These are phyloP conservation scores for Xylaria venustula DNA, from an alignment of 495 filamentous ascomycete species.

Conservation along the genomic window DNA sequence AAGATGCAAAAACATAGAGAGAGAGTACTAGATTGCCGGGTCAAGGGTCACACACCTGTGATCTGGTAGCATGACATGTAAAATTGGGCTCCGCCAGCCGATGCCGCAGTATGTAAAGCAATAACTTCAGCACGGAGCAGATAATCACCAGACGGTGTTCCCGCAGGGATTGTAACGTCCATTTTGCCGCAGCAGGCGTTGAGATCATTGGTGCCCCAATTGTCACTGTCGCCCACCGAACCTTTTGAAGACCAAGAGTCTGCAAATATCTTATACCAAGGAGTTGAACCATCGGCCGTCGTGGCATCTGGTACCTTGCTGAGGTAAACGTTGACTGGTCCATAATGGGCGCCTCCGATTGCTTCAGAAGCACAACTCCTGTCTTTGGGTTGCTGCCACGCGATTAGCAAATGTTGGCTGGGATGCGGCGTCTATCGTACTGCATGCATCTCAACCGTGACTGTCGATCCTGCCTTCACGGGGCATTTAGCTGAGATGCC, in stretches of 20 bases:
- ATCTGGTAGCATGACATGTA: constrained; percentile 43
- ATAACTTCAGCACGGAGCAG: constrained; percentile 45
- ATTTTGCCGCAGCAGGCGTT: constrained; percentile 44
- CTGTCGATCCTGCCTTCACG: constrained; percentile 38
- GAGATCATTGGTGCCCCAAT: constrained; percentile 38
- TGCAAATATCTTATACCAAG: constrained; percentile 45
- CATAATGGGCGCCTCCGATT: constrained; percentile 53
- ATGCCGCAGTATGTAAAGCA: constrained; percentile 38
- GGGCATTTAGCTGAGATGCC: constrained; percentile 26
- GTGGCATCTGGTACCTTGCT: constrained; percentile 45
- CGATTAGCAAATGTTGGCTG: constrained; percentile 32
- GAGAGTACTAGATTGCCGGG: too few species aligned
- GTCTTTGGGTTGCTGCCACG: constrained; percentile 41
- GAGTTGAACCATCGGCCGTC: constrained; percentile 31
- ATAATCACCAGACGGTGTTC: constrained; percentile 40
- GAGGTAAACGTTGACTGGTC: constrained; percentile 51
- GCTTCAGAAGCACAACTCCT: constrained; percentile 43
- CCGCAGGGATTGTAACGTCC: constrained; percentile 35
- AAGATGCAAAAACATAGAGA: background rate
- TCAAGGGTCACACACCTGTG: constrained; percentile 14
- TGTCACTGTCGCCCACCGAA: constrained; percentile 37
- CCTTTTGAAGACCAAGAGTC: constrained; percentile 30
- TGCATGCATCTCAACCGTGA: constrained; percentile 51
- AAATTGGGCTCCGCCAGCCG: constrained; percentile 36
- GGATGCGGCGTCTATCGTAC: constrained; percentile 15